phyloP scores from a whole-genome alignment of 2,329 filamentous ascomycete species.

The Arthrobotrys conoides region DNA sequence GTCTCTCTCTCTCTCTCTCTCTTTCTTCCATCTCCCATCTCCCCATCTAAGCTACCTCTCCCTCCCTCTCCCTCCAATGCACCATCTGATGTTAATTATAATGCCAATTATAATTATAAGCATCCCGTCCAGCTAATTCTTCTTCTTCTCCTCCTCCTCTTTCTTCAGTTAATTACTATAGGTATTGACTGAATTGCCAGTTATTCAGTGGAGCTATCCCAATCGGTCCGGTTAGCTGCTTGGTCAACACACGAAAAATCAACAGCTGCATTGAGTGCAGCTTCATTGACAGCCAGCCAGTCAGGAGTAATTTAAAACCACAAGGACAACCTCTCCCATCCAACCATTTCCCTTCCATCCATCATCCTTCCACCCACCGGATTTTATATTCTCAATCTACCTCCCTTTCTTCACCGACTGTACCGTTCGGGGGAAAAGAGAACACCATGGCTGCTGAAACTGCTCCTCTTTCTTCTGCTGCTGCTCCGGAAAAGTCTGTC shows the following conservation, averaged over 20 bases:
- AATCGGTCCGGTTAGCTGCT: too few species aligned
- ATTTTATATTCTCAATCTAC: constrained; percentile 28
- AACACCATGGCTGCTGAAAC: constrained; percentile 42
- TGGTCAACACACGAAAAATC: not conserved
- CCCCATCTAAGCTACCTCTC: not conserved
- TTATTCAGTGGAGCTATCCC: too few species aligned
- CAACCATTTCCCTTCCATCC: not conserved
- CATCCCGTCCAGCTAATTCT: too few species aligned
- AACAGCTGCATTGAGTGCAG: constrained; percentile 24
- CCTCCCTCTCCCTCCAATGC: not conserved
- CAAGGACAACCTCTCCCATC: too few species aligned
- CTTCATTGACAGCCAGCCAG: not conserved
- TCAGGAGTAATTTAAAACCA: not conserved
- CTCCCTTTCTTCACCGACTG: constrained; percentile 17
- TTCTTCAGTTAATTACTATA: too few species aligned
- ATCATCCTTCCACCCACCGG: not conserved
- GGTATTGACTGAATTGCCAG: too few species aligned
- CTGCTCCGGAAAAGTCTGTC: constrained; percentile 9
- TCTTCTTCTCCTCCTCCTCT: too few species aligned
- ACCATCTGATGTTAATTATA: not conserved
- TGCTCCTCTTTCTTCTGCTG: not conserved
- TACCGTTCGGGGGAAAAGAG: not conserved
- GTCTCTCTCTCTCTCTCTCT: not conserved
- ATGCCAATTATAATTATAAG: too few species aligned
- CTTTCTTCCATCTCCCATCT: not conserved